These are phyloP conservation scores for Cymbomonas tetramitiformis DNA, from an alignment of 139 green algal genomes.

Conservation along the genomic window DNA sequence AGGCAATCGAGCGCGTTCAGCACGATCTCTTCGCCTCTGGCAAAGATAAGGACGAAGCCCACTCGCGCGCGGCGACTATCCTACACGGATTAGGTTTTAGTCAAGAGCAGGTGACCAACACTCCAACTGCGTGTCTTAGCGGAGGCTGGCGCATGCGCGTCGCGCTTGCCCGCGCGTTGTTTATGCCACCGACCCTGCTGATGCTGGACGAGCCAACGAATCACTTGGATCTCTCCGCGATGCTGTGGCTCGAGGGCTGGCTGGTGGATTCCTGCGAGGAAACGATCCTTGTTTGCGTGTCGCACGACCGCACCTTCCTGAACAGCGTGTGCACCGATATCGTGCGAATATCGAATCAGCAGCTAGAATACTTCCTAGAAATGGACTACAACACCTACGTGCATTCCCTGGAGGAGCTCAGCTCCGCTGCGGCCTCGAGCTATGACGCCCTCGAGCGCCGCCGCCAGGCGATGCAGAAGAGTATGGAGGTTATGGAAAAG, in stretches of 20 bases:
- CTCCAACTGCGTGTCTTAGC: slow-evolving; percentile 17
- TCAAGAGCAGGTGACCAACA: slow-evolving; percentile 19
- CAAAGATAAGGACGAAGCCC: slow-evolving; percentile 35
- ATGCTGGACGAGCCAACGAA: slow-evolving; percentile 46
- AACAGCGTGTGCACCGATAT: no score
- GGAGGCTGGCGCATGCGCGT: slow-evolving; percentile 42
- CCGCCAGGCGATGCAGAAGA: no score
- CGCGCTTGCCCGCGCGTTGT: slow-evolving; percentile 34
- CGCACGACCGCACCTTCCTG: slow-evolving; percentile 93
- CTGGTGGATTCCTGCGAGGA: slow-evolving; percentile 29
- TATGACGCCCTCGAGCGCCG: no score
- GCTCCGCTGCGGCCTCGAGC: no score
- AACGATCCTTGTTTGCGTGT: slow-evolving; percentile 81
- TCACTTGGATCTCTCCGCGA: slow-evolving; percentile 37
- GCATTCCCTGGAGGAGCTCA: no score
- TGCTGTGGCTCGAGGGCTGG: slow-evolving; percentile 40
- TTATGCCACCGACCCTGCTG: slow-evolving; percentile 38
- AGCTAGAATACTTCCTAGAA: no score
- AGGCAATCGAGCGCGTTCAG: no score
- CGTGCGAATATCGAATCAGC: no score
- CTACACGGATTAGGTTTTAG: slow-evolving; percentile 19
- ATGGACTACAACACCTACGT: no score
- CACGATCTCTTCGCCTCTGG: no score
- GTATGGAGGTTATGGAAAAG: no score
- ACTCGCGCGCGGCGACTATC: slow-evolving; percentile 29